Evolutionary conservation across 2,329 filamentous ascomycete species (phyloP).

Genomic region (Alternaria arbusti): DNA sequence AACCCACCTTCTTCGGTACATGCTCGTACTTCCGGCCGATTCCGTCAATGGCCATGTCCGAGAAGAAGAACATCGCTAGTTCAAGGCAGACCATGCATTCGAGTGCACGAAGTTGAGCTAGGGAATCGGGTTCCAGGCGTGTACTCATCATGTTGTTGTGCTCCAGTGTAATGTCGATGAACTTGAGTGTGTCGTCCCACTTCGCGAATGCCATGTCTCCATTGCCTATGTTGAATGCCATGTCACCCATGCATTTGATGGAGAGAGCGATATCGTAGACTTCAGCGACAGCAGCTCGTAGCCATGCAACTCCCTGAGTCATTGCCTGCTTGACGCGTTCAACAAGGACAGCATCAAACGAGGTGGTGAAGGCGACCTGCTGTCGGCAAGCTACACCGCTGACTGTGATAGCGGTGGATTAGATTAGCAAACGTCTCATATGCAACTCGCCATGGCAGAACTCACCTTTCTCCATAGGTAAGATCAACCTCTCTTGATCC

Average conservation of each 20-base stretch:
- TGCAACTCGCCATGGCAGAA: not conserved
- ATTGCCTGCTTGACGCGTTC: not conserved
- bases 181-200: not conserved
- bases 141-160: not conserved
- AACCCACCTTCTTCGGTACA: accelerated
- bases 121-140: too few relatives aligned
- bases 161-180: not conserved
- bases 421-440: too few relatives aligned
- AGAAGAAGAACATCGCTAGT: too few relatives aligned
- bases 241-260: not conserved
- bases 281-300: not conserved
- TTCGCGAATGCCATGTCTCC: not conserved
- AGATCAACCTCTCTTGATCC: not conserved
- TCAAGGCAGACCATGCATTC: too few relatives aligned
- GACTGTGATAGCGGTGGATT: too few relatives aligned
- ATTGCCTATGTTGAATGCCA: not conserved
- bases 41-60: too few relatives aligned
- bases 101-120: too few relatives aligned
- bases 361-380: not conserved
- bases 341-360: not conserved
- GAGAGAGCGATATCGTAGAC: not conserved
- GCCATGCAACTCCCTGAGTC: not conserved
- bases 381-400: not conserved
- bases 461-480: not conserved
- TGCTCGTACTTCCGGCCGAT: too few relatives aligned